Conservation (phyloP, 345 rosid species). For the Gossypioides kirkii region DNA sequence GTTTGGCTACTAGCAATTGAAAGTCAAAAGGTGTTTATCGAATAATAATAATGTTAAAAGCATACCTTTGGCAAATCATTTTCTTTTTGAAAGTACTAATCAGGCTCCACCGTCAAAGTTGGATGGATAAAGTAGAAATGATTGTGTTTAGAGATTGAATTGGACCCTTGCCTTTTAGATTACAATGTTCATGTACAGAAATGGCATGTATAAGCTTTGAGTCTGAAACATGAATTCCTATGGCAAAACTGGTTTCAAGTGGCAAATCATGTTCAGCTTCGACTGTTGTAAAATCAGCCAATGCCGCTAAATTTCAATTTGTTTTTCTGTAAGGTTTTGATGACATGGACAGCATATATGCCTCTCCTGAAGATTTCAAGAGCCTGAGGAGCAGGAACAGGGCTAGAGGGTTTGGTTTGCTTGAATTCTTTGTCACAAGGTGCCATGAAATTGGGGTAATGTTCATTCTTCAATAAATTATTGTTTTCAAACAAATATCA, state of each 20-base stretch:
- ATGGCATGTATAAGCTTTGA: conserved; percentile 1
- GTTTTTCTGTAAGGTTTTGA: conserved; percentile 54
- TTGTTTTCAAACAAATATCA: not conserved
- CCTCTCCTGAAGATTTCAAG: conserved; percentile 84
- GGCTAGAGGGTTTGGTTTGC: conserved; percentile 73
- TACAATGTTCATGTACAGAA: not conserved
- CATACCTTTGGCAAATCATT: not conserved
- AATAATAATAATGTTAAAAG: not conserved
- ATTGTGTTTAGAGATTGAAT: not conserved
- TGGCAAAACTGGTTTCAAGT: not conserved
- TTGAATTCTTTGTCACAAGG: conserved; percentile 74
- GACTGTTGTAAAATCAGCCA: not conserved
- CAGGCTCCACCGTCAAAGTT: not conserved
- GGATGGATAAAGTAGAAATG: not conserved
- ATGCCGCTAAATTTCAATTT: not conserved
- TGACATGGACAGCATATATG: conserved; percentile 78
- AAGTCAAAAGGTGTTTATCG: not conserved
- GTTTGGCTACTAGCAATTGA: not conserved
- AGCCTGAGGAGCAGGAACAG: conserved; percentile 47
- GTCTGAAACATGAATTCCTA: not conserved
- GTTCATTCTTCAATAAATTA: conserved; percentile 1
- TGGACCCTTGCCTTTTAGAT: conserved; percentile 4
- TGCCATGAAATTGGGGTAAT: conserved; percentile 84
- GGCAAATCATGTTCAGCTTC: not conserved
- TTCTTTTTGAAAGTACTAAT: not conserved